Evolutionary conservation across 257 asterid genomes (phyloP).

Genomic region (Solanum rostratum): DNA sequence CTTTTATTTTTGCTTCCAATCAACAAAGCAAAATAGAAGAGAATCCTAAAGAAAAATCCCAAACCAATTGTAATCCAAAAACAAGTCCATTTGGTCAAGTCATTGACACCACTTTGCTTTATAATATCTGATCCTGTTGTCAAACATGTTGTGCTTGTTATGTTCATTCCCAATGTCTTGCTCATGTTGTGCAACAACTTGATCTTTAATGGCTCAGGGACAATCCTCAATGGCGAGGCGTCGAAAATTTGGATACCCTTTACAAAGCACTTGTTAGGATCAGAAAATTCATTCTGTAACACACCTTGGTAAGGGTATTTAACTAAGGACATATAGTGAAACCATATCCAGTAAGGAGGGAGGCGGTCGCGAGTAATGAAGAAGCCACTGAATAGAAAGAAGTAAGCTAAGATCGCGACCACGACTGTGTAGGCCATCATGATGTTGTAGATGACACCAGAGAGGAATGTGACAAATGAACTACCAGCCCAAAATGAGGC

Average conservation of each 20-base stretch:
- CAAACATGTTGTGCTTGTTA: conserved; percentile 23
- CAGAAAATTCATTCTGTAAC: conserved; percentile 23
- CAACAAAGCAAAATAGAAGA: conserved; percentile 27
- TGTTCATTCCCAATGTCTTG: conserved; percentile 14
- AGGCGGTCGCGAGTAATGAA: conserved; percentile 23
- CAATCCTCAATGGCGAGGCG: conserved; percentile 14
- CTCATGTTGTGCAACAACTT: conserved; percentile 23
- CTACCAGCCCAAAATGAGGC: conserved; percentile 36
- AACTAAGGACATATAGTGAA: conserved; percentile 26
- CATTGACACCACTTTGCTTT: conserved; percentile 20
- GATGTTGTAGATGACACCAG: conserved; percentile 25
- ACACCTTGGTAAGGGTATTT: conserved; percentile 37
- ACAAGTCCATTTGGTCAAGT: conserved; percentile 24
- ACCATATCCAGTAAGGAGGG: conserved; percentile 35
- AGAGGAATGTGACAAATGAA: conserved; percentile 34
- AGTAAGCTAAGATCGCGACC: conserved; percentile 26
- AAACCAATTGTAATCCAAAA: conserved; percentile 25
- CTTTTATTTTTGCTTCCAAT: conserved; percentile 40
- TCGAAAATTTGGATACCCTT: conserved; percentile 28
- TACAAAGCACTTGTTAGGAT: conserved; percentile 21
- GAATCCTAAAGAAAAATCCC: conserved; percentile 19
- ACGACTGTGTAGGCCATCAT: conserved; percentile 32
- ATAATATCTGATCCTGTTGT: conserved; percentile 24
- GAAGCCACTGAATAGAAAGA: conserved; percentile 28
- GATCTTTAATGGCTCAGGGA: conserved; percentile 18